Evolutionary conservation across 257 asterid genomes (phyloP).

Genomic region (Cordia subcordata): DNA sequence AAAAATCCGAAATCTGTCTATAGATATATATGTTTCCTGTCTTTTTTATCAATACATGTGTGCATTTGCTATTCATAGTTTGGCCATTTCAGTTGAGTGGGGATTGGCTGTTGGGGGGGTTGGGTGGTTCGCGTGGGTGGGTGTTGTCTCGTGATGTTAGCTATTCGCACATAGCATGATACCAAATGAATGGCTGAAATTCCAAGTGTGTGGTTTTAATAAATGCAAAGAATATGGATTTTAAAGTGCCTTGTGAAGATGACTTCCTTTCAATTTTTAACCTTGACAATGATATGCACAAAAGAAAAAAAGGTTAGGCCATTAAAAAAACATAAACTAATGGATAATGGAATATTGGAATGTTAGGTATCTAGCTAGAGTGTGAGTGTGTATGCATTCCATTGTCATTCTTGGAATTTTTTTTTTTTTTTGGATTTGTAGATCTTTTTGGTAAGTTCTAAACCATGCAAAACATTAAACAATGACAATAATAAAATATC

Average conservation of each 20-base stretch:
- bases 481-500: too few species aligned
- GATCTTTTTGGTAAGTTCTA: too few species aligned
- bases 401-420: too few species aligned
- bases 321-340: too few species aligned
- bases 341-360: background rate
- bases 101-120: too few species aligned
- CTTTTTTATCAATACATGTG: background rate
- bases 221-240: too few species aligned
- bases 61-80: background rate
- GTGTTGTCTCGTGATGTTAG: too few species aligned
- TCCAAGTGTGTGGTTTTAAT: background rate
- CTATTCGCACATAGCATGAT: background rate
- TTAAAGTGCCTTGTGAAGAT: background rate
- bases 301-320: background rate
- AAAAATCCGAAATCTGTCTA: background rate
- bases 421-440: too few species aligned
- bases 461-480: too few species aligned
- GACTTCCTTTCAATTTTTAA: background rate
- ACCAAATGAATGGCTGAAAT: background rate
- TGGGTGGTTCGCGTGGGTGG: too few species aligned
- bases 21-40: background rate
- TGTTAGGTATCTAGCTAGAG: background rate
- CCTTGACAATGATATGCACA: background rate
- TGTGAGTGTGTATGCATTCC: too few species aligned
- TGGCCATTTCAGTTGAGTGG: background rate